A percentile compares a stretch with the other conserved stretches of the same genome.
Evolutionary conservation across 2,329 filamentous ascomycete species (phyloP).

Genomic region (Aspergillus sp.): DNA sequence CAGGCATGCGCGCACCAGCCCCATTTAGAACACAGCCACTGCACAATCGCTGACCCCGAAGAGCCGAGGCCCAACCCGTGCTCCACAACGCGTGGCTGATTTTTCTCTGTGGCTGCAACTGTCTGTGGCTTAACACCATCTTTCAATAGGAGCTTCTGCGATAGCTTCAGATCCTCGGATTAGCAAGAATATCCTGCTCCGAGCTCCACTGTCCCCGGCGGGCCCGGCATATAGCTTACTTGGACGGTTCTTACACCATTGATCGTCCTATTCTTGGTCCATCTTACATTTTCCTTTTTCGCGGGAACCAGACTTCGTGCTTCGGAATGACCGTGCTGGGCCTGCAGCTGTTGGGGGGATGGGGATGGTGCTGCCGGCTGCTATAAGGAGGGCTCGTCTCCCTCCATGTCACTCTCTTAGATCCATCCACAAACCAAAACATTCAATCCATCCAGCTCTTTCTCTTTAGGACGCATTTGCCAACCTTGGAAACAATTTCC

Average conservation of each 20-base stretch:
- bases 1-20: conserved; percentile 2
- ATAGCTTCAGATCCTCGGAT: conserved; percentile 17
- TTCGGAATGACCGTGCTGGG: conserved; percentile 15
- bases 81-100: conserved; percentile 12
- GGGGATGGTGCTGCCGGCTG: not conserved
- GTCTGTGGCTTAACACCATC: conserved; percentile 20
- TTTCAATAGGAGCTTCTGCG: conserved; percentile 10
- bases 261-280: conserved; percentile 13
- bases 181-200: conserved; percentile 5
- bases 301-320: conserved; percentile 3
- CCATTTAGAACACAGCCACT: conserved; percentile 17
- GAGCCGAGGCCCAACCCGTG: conserved; percentile 1
- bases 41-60: conserved; percentile 10
- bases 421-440: not conserved
- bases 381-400: conserved; percentile 9
- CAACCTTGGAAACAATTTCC: not conserved
- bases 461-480: not conserved
- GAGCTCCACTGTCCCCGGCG: conserved; percentile 13
- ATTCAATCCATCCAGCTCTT: not conserved
- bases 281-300: conserved; percentile 8
- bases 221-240: conserved; percentile 17
- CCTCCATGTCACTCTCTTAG: not conserved
- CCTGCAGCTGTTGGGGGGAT: not conserved
- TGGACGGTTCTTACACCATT: conserved; percentile 7
- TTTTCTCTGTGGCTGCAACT: conserved; percentile 17